phyloP scores from a whole-genome alignment of 2,329 filamentous ascomycete genomes.

The Clonostachys rosea region DNA sequence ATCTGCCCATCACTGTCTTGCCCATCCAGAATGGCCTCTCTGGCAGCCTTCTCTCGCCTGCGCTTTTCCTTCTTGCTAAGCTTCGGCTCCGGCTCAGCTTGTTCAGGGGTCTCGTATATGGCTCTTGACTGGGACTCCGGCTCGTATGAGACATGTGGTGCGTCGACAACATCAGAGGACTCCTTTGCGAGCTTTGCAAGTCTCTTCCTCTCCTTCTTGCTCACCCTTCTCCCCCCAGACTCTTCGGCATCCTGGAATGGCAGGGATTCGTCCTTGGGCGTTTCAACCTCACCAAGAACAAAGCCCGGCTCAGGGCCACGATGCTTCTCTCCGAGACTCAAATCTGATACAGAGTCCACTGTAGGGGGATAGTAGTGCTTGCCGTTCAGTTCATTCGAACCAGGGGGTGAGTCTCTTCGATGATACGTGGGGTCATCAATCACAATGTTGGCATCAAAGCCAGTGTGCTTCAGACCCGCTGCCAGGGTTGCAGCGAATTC shows the following conservation, averaged over 20 bases:
- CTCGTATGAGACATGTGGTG: background rate
- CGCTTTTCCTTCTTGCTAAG: constrained; percentile 26
- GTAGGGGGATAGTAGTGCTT: constrained; percentile 43
- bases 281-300: constrained; percentile 42
- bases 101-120: constrained; percentile 1
- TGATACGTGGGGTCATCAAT: constrained; percentile 62
- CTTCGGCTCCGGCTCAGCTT: constrained; percentile 13
- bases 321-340: constrained; percentile 28
- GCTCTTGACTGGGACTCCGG: background rate
- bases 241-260: constrained; percentile 5
- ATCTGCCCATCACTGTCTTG: constrained; percentile 13
- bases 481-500: constrained; percentile 67
- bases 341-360: constrained; percentile 40
- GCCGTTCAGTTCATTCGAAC: constrained; percentile 42
- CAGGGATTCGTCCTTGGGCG: constrained; percentile 22
- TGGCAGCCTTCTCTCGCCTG: constrained; percentile 34
- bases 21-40: constrained; percentile 17
- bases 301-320: constrained; percentile 35
- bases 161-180: background rate
- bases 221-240: constrained; percentile 18
- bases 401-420: constrained; percentile 58
- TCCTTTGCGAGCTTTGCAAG: constrained; percentile 28
- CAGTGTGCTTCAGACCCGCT: constrained; percentile 63
- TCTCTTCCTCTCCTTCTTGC: constrained; percentile 45
- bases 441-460: constrained; percentile 67